Evolutionary conservation across 805 yeast genomes (phyloP).

Genomic region (Metahyphopichia silvanorum): DNA sequence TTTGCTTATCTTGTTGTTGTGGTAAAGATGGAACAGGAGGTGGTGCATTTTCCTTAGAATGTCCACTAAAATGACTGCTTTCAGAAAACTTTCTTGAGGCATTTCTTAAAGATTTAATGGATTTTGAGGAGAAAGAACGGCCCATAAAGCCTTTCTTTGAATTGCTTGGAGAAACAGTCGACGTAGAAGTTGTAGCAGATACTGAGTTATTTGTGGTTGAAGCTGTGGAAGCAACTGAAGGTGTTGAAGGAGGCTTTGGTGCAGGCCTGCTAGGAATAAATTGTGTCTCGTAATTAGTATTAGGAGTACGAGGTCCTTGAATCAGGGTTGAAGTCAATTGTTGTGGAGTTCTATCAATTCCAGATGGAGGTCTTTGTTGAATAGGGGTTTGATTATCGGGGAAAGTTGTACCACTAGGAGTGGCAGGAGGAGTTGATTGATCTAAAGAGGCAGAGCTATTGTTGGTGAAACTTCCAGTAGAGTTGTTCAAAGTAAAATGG

Average conservation of each 20-base stretch:
- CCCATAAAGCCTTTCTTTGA: conserved; percentile 19
- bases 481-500: conserved; percentile 12
- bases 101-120: conserved; percentile 27
- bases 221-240: conserved; percentile 2
- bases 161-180: conserved; percentile 12
- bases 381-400: conserved; percentile 3
- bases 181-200: no score
- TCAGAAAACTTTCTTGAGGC: conserved; percentile 21
- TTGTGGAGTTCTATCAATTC: conserved; percentile 1
- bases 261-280: conserved; percentile 69
- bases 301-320: conserved; percentile 21
- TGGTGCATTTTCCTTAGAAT: conserved; percentile 15
- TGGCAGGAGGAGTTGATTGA: conserved; percentile 23
- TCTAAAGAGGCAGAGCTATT: conserved; percentile 21
- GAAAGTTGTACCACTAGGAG: conserved; percentile 2
- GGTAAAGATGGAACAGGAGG: conserved; percentile 13
- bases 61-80: conserved; percentile 8
- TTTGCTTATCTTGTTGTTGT: conserved; percentile 4
- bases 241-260: conserved; percentile 50
- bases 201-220: conserved; percentile 1
- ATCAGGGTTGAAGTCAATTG: conserved; percentile 1
- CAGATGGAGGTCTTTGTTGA: conserved; percentile 1
- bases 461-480: conserved; percentile 2
- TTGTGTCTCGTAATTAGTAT: conserved; percentile 35
- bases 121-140: conserved; percentile 37